A percentile compares a stretch with the other conserved stretches of the same genome.
phyloP scores from a whole-genome alignment of 352 stramenopile genomes.

The Aphanomyces cochlioides region DNA sequence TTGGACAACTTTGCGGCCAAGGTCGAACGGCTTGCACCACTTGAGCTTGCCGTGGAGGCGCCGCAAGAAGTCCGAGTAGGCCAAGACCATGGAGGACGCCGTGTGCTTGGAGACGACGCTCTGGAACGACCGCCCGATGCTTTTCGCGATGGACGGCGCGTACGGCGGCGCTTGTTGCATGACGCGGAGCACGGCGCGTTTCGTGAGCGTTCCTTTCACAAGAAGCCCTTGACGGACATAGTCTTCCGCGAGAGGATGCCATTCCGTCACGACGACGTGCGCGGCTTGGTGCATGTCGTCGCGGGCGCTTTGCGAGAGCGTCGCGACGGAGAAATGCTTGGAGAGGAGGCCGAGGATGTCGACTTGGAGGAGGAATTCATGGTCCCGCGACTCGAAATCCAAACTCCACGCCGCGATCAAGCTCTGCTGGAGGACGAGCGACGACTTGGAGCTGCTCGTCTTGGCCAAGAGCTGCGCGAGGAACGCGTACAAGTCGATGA shows the following conservation, averaged over 20 bases:
- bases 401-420: constrained; percentile 75
- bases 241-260: constrained; percentile 69
- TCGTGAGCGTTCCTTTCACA: constrained; percentile 62
- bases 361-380: constrained; percentile 73
- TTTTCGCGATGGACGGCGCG: constrained; percentile 43
- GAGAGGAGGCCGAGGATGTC: constrained; percentile 71
- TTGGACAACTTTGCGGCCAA: constrained; percentile 54
- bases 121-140: not conserved
- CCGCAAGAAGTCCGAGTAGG: constrained; percentile 70
- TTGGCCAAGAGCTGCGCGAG: constrained; percentile 54
- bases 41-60: constrained; percentile 60
- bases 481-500: constrained; percentile 70
- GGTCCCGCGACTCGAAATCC: constrained; percentile 79
- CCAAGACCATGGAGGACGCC: constrained; percentile 63
- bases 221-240: constrained; percentile 77
- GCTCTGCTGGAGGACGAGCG: constrained; percentile 15
- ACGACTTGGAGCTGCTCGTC: constrained; percentile 12
- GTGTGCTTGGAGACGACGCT: constrained; percentile 41
- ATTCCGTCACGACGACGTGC: constrained; percentile 45
- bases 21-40: constrained; percentile 35
- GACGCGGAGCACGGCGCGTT: constrained; percentile 69
- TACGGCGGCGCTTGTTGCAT: constrained; percentile 59
- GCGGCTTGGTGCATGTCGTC: constrained; percentile 30
- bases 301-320: constrained; percentile 43
- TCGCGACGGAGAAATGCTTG: constrained; percentile 69